Percentiles rank a stretch among this genome's conserved stretches.
Conservation (phyloP, 805 yeast genomes). For the Phaffomyces opuntiae region DNA sequence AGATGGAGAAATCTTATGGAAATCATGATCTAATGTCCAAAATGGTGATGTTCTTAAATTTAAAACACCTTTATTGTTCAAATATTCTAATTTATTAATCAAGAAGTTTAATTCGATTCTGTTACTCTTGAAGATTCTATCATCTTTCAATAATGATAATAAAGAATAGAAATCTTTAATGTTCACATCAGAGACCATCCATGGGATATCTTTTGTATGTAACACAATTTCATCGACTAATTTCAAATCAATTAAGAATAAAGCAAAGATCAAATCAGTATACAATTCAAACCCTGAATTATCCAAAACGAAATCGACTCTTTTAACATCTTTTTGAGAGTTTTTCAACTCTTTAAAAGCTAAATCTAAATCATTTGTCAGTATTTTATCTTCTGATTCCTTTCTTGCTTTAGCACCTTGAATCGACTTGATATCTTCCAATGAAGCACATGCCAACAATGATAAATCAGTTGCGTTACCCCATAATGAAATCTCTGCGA, state of each 20-base stretch:
- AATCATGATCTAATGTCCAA: slow-evolving; percentile 81
- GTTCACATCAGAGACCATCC: slow-evolving; percentile 97
- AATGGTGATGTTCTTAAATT: slow-evolving; percentile 55
- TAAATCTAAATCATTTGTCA: slow-evolving; percentile 62
- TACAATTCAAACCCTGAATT: slow-evolving; percentile 94
- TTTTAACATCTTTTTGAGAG: slow-evolving; percentile 16
- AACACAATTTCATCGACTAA: slow-evolving; percentile 57
- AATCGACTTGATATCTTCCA: slow-evolving; percentile 83
- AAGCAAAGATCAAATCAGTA: slow-evolving; percentile 66
- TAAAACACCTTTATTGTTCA: slow-evolving; percentile 40
- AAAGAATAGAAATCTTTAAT: slow-evolving; percentile 66
- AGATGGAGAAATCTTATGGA: slow-evolving; percentile 54
- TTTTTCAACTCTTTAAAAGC: slow-evolving; percentile 52
- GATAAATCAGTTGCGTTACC: slow-evolving; percentile 97
- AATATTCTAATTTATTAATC: slow-evolving; percentile 37
- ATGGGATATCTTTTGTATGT: slow-evolving; percentile 88
- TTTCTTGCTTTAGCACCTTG: slow-evolving; percentile 88
- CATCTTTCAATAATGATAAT: slow-evolving; percentile 47
- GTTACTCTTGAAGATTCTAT: slow-evolving; percentile 40
- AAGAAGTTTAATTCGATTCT: slow-evolving; percentile 42
- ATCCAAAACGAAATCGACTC: slow-evolving; percentile 82
- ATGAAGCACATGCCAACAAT: slow-evolving; percentile 75
- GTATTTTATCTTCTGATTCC: slow-evolving; percentile 69
- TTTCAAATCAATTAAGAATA: slow-evolving; percentile 66
- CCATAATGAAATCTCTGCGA: slow-evolving; percentile 87